These are phyloP conservation scores for Francoa sonchifolia DNA, from an alignment of 441 rosid genomes.

Conservation along the genomic window DNA sequence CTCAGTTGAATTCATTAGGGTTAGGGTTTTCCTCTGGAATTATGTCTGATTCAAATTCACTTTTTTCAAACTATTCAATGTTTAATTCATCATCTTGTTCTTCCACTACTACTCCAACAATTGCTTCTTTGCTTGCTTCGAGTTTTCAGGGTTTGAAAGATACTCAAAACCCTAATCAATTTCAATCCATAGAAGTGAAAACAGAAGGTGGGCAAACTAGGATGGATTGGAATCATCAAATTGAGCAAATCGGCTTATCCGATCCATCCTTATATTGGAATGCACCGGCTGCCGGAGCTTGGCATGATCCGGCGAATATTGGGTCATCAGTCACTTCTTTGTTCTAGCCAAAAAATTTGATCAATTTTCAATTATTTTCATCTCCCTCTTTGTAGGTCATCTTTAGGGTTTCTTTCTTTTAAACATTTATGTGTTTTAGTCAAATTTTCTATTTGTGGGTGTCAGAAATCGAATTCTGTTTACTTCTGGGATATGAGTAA, in stretches of 20 bases:
- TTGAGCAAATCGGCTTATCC: conserved; percentile 32
- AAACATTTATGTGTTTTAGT: conserved; percentile 6
- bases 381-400: conserved; percentile 29
- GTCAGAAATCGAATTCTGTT: too few species aligned
- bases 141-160: conserved; percentile 21
- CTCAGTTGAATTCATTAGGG: conserved; percentile 30
- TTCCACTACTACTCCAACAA: conserved; percentile 21
- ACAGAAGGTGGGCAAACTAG: conserved; percentile 29
- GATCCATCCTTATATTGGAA: conserved; percentile 48
- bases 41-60: conserved; percentile 20
- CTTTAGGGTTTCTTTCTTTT: conserved; percentile 7
- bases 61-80: conserved; percentile 25
- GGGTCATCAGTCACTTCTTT: conserved; percentile 51
- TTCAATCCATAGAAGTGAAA: conserved; percentile 20
- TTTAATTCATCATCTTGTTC: conserved; percentile 24
- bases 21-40: conserved; percentile 40
- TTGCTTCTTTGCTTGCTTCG: conserved; percentile 40
- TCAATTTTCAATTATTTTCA: conserved; percentile 10
- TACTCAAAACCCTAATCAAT: conserved; percentile 16
- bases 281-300: conserved; percentile 21
- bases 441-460: too few species aligned
- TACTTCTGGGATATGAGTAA: conserved; percentile 11
- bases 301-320: conserved; percentile 43
- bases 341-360: conserved; percentile 25
- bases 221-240: conserved; percentile 34